Evolutionary conservation across 768 basidiomycete genomes (phyloP).

Genomic region (Termitomyces sp.): DNA sequence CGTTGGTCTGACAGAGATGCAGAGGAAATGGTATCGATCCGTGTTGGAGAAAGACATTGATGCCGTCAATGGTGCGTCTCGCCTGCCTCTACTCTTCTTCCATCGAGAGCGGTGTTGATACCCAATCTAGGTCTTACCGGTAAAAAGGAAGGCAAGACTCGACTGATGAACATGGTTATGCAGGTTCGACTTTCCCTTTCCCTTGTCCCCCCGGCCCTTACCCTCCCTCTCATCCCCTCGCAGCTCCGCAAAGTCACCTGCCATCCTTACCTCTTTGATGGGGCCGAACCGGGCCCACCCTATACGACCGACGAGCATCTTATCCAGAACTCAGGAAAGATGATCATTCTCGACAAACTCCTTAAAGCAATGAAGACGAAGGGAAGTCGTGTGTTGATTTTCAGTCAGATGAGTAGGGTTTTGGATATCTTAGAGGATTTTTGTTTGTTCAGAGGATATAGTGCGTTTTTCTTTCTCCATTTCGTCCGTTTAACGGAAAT

Average conservation of each 20-base stretch:
- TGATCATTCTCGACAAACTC: constrained; percentile 95
- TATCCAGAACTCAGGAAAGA: constrained; percentile 91
- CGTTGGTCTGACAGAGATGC: constrained; percentile 95
- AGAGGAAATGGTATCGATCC: constrained; percentile 95
- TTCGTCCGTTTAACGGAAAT: background rate
- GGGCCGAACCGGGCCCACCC: constrained; percentile 97
- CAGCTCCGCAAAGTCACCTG: constrained; percentile 83
- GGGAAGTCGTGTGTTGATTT: constrained; percentile 94
- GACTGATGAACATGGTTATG: constrained; percentile 99
- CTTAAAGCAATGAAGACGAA: constrained; percentile 82
- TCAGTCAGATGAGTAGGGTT: constrained; percentile 99
- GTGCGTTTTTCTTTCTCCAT: constrained; percentile 40
- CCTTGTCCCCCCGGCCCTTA: background rate
- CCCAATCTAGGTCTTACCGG: constrained; percentile 65
- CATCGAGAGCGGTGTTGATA: background rate
- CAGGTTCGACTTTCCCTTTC: constrained; percentile 45
- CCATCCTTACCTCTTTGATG: constrained; percentile 90
- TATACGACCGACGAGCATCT: constrained; percentile 98
- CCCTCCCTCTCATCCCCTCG: background rate
- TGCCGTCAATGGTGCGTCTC: constrained; percentile 80
- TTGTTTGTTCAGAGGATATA: constrained; percentile 84
- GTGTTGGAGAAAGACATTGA: constrained; percentile 98
- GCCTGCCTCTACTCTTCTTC: background rate
- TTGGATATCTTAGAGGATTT: constrained; percentile 97
- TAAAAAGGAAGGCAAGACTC: constrained; percentile 98